These are phyloP conservation scores for Passiflora organensis DNA, from an alignment of 345 rosid species.

Conservation along the genomic window DNA sequence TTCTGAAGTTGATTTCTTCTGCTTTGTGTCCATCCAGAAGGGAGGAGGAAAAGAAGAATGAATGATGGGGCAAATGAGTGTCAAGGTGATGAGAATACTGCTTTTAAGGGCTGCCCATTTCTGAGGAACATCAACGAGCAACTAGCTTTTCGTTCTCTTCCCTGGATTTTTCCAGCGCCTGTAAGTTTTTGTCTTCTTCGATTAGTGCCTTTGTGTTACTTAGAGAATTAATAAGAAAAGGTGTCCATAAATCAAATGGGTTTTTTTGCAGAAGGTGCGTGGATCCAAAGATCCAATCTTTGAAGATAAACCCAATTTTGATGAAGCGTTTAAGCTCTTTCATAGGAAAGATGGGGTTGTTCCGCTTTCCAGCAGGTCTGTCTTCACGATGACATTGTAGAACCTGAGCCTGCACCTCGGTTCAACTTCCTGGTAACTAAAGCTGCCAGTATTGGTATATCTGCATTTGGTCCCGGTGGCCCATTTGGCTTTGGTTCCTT, in stretches of 20 bases:
- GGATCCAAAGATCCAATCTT: conserved; percentile 84
- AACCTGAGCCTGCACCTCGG: conserved; percentile 39
- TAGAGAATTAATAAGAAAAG: not conserved
- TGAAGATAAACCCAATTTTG: conserved; percentile 80
- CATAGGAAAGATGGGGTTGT: conserved; percentile 86
- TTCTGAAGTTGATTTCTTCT: not conserved
- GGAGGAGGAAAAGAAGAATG: conserved; percentile 42
- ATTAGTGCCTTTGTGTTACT: not conserved
- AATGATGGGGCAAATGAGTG: conserved; percentile 41
- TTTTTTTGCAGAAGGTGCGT: no score
- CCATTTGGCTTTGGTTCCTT: conserved; percentile 73
- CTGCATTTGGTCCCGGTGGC: conserved; percentile 67
- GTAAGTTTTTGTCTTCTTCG: conserved; percentile 26
- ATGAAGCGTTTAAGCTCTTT: conserved; percentile 65
- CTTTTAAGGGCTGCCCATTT: conserved; percentile 70
- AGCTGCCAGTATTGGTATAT: conserved; percentile 76
- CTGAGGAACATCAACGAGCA: conserved; percentile 70
- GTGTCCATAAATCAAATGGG: no score
- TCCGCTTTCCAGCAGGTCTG: conserved; percentile 52
- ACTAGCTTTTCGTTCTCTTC: conserved; percentile 63
- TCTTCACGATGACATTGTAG: conserved; percentile 14
- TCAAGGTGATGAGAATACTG: conserved; percentile 35
- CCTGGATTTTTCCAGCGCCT: conserved; percentile 34
- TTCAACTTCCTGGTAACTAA: conserved; percentile 67
- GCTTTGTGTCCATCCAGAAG: not conserved